Evolutionary conservation across 139 green algal genomes (phyloP), one percentile per base, ranked within the genome.

Genomic region (Picochlorum sp.): DNA sequence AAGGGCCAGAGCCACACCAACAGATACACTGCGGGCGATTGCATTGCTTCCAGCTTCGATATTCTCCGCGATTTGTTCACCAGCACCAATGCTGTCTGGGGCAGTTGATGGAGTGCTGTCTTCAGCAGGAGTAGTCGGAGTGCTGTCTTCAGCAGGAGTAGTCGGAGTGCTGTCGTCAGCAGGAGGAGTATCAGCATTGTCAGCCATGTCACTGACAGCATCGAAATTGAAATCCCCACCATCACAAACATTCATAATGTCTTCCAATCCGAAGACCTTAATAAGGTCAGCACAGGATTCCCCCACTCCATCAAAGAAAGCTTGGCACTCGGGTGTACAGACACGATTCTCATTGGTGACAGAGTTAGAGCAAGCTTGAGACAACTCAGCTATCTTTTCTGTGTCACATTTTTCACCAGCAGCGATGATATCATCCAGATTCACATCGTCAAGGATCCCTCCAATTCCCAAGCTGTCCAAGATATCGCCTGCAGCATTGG

Each of bases 381-480:
- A 20, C 49, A 21, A 20, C 7, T 20, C 5, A 4, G 18, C 10
- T 11, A 55, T 4, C 49, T 55, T 55, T 0, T 55, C 49, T 24
- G 49, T 55, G n/a, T 55, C 49, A 18, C 49, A 55, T 55, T 55
- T 21, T 21, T 55, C 49, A 18, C 49, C 11, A n/a, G 49, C 49
- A 21, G 18, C n/a, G 11, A 55, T 18, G 2, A 55, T 20, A 2
- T 16, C 49, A 7, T 13, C 49, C 18, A 55, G 10, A 55, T 55
- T 13, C 7, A 55, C 15, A 18, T 21, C 49, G 5, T 20, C 49
- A 24, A 55, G 15, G 15, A 55, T 20, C 49, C 49, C 49, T 55
- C 49, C 18, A 55, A 55, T 24, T 24, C 18, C 18, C 49, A 21
- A 55, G 18, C 4, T 24, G 23, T 55, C 49, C n/a, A 41, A 41